These are phyloP conservation scores for Ascoidea tarda DNA, from an alignment of 805 yeast genomes.

Conservation along the genomic window DNA sequence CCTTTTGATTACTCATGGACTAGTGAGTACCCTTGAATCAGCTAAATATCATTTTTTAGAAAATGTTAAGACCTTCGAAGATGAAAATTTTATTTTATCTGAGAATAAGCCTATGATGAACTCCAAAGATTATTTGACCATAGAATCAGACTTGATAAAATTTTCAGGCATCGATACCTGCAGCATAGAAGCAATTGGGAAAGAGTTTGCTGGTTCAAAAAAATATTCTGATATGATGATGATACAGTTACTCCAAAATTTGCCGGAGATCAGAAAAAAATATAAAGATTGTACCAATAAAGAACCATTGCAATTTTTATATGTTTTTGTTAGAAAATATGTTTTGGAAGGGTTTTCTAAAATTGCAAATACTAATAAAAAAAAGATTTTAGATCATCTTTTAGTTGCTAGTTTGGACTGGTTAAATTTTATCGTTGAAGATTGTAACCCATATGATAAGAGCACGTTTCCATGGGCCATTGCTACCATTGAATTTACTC, in stretches of 20 bases:
- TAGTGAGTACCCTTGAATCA: background rate
- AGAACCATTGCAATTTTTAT: background rate
- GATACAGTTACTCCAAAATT: background rate
- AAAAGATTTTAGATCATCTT: conserved; percentile 19
- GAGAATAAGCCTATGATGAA: too few relatives aligned
- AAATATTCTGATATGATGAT: background rate
- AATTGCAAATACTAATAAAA: conserved; percentile 3
- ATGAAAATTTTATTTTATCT: too few relatives aligned
- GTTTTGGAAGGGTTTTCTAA: background rate
- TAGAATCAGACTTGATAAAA: too few relatives aligned
- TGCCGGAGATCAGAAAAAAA: background rate
- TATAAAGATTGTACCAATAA: background rate
- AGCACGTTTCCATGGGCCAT: conserved; percentile 95
- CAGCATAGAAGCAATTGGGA: background rate
- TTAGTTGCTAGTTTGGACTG: conserved; percentile 73
- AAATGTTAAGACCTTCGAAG: too few relatives aligned
- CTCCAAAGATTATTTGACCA: too few relatives aligned
- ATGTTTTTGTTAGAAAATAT: background rate
- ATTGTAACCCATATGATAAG: conserved; percentile 83
- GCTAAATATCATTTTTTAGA: background rate
- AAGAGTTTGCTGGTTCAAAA: background rate
- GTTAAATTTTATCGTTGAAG: conserved; percentile 88
- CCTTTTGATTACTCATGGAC: background rate
- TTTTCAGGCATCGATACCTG: background rate
- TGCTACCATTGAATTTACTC: conserved; percentile 86